These are phyloP conservation scores for Geotrichum europaeum DNA, from an alignment of 1,139 yeast genomes.

Conservation along the genomic window DNA sequence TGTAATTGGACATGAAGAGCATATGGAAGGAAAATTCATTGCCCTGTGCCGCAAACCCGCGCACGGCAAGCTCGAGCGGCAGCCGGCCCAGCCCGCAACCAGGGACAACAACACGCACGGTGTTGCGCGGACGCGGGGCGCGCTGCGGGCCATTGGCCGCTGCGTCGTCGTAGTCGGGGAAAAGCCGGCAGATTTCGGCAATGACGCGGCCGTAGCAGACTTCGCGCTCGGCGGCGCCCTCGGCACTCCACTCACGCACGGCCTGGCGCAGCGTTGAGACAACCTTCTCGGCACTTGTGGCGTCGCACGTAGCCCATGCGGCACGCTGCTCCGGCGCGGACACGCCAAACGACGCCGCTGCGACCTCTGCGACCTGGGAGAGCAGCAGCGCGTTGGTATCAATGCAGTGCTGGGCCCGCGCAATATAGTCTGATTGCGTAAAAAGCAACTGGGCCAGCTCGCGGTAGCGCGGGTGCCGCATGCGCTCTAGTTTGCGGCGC, in stretches of 20 bases:
- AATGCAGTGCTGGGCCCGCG: conserved; percentile 44
- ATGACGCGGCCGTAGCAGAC: conserved; percentile 45
- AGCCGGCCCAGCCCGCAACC: conserved; percentile 82
- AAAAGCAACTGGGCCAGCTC: conserved; percentile 20
- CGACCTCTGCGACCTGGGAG: conserved; percentile 41
- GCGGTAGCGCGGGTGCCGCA: conserved; percentile 18
- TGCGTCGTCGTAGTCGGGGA: conserved; percentile 34
- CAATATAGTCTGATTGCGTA: conserved; percentile 36
- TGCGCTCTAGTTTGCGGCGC: conserved; percentile 21
- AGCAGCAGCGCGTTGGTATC: conserved; percentile 45
- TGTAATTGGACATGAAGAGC: conserved; percentile 60
- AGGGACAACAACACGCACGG: conserved; percentile 55
- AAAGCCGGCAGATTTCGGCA: conserved; percentile 40
- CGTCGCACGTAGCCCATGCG: conserved; percentile 44
- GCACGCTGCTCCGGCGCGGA: conserved; percentile 42
- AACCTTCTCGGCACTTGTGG: conserved; percentile 55
- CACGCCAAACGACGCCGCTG: conserved; percentile 46
- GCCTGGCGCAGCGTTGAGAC: conserved; percentile 57
- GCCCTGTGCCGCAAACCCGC: conserved; percentile 75
- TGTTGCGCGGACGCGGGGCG: not conserved
- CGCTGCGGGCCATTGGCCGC: not conserved
- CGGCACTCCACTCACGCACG: conserved; percentile 69
- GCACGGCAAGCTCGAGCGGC: conserved; percentile 61
- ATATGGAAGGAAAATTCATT: conserved; percentile 81
- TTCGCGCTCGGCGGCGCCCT: conserved; percentile 51